A percentile compares a stretch with the other conserved stretches of the same genome.
phyloP scores from a whole-genome alignment of 2,329 filamentous ascomycete species.

The Diplodia mutila region DNA sequence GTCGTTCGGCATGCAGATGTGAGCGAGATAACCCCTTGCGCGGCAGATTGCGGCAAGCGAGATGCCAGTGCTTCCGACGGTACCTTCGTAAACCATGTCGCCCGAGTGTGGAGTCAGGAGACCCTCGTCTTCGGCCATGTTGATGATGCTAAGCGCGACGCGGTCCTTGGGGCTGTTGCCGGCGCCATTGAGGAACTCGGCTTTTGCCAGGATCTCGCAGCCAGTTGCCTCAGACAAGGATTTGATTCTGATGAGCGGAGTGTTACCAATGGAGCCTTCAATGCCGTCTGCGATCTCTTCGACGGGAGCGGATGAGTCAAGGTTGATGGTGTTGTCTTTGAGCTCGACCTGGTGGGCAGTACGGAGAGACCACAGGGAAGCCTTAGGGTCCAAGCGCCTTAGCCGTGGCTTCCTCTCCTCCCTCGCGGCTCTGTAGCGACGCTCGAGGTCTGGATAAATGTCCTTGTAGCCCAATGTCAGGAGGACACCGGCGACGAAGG shows the following conservation, averaged over 20 bases:
- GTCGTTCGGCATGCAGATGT: slow-evolving; percentile 98
- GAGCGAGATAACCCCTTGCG: slow-evolving; percentile 84
- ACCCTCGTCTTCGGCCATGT: slow-evolving; percentile 75
- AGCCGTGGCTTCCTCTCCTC: slow-evolving; percentile 32
- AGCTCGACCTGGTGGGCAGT: slow-evolving; percentile 19
- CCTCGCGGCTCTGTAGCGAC: slow-evolving; percentile 58
- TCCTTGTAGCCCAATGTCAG: slow-evolving; percentile 80
- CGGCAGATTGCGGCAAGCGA: slow-evolving; percentile 87
- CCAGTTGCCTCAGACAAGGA: slow-evolving; percentile 86
- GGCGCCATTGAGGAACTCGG: slow-evolving; percentile 94
- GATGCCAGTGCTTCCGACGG: slow-evolving; percentile 87
- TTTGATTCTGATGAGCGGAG: slow-evolving; percentile 82
- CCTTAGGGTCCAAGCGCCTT: slow-evolving; percentile 33
- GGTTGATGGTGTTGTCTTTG: slow-evolving; percentile 16
- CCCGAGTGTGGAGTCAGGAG: slow-evolving; percentile 77
- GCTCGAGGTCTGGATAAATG: slow-evolving; percentile 74
- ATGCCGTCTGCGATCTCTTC: slow-evolving; percentile 72
- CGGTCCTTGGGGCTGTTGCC: slow-evolving; percentile 94
- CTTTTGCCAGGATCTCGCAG: slow-evolving; percentile 88
- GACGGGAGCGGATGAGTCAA: not conserved
- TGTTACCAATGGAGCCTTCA: slow-evolving; percentile 91
- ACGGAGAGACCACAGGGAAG: slow-evolving; percentile 23
- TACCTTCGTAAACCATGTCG: slow-evolving; percentile 97
- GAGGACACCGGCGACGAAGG: slow-evolving; percentile 77
- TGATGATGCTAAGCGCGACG: slow-evolving; percentile 88